A percentile compares a stretch with the other conserved stretches of the same genome.
phyloP scores from a whole-genome alignment of 2,329 filamentous ascomycete genomes.

The Madurella fahalii region DNA sequence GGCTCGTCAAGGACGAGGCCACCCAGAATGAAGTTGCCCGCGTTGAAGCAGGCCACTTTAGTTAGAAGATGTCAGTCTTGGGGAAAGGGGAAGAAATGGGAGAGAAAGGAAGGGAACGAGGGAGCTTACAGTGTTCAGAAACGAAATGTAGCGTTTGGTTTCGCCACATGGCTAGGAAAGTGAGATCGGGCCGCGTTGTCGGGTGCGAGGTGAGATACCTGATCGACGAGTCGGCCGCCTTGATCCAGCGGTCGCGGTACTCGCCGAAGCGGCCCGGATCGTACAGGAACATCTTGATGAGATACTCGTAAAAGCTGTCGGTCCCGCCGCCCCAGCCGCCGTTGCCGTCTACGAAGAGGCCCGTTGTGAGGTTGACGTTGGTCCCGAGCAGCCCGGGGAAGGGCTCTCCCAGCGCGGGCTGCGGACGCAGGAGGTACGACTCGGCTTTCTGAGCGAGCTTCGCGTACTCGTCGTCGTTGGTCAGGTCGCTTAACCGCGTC shows the following conservation, averaged over 20 bases:
- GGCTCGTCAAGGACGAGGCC: conserved; percentile 63
- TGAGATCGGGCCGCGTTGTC: conserved; percentile 61
- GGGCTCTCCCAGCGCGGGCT: conserved; percentile 60
- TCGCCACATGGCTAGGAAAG: conserved; percentile 60
- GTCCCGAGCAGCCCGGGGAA: conserved; percentile 74
- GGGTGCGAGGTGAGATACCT: conserved; percentile 67
- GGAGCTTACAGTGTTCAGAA: conserved; percentile 47
- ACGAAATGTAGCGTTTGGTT: conserved; percentile 42
- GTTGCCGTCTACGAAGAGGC: conserved; percentile 59
- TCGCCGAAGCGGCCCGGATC: conserved; percentile 57
- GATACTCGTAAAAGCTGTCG: conserved; percentile 84
- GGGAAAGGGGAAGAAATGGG: background rate
- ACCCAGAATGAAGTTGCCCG: conserved; percentile 80
- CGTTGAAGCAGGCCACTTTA: conserved; percentile 73
- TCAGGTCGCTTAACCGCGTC: conserved; percentile 74
- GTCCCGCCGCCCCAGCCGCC: conserved; percentile 76
- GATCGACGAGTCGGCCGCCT: conserved; percentile 72
- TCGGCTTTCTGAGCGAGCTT: conserved; percentile 64
- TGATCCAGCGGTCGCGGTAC: conserved; percentile 72
- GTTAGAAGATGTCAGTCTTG: conserved; percentile 19
- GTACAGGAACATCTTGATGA: conserved; percentile 89
- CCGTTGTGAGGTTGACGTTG: conserved; percentile 59
- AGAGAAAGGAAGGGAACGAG: background rate
- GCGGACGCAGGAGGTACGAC: conserved; percentile 63
- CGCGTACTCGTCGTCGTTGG: conserved; percentile 63